A percentile compares a stretch with the other conserved stretches of the same genome.
Conservation (phyloP, 805 yeast genomes). For the Dipodascopsis uninucleata region DNA sequence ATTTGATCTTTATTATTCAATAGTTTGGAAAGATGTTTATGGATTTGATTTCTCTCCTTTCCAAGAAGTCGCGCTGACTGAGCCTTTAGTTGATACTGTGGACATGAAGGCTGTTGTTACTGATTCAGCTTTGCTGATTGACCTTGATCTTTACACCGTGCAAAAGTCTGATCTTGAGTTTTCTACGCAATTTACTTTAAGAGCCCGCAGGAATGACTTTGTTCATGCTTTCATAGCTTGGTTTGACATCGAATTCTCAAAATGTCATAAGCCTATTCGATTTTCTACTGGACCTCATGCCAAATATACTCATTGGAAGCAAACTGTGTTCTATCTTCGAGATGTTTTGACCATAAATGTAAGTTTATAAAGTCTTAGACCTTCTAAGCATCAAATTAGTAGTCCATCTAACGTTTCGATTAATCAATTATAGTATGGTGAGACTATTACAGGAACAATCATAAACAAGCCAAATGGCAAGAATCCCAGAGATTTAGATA, state of each 20-base stretch:
- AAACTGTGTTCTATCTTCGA: constrained; percentile 85
- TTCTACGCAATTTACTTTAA: constrained; percentile 61
- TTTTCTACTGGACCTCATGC: constrained; percentile 95
- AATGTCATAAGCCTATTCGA: constrained; percentile 48
- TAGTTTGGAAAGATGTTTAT: constrained; percentile 80
- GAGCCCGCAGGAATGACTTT: constrained; percentile 71
- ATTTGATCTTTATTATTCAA: background rate
- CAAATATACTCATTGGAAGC: constrained; percentile 97
- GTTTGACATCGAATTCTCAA: constrained; percentile 88
- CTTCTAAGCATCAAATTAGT: no score
- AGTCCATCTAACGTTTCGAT: background rate
- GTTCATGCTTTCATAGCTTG: constrained; percentile 89
- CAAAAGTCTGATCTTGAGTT: constrained; percentile 78
- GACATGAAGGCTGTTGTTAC: constrained; percentile 73
- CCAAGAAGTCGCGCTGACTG: constrained; percentile 77
- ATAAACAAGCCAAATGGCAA: constrained; percentile 68
- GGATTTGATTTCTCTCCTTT: constrained; percentile 95
- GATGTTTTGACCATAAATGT: constrained; percentile 55
- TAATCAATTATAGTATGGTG: constrained; percentile 68
- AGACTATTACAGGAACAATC: constrained; percentile 64
- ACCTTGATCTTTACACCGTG: constrained; percentile 86
- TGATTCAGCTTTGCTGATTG: constrained; percentile 64
- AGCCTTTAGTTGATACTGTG: constrained; percentile 95
- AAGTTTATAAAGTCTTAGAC: no score
- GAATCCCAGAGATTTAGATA: constrained; percentile 89